phyloP scores from a whole-genome alignment of 2,329 filamentous ascomycete genomes.

The Cladosporium sphaerospermum region DNA sequence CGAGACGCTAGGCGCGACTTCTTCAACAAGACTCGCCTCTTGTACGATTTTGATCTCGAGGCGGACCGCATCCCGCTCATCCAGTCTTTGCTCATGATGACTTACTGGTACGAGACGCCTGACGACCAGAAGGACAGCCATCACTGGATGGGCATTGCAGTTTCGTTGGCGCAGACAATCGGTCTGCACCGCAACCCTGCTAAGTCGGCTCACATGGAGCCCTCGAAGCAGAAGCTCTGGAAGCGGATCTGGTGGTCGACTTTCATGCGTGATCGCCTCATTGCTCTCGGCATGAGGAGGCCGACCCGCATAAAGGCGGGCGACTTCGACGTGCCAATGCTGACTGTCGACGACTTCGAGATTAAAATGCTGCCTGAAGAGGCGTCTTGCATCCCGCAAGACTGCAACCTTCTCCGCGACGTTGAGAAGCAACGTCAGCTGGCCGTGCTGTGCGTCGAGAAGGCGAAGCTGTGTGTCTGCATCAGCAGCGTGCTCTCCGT shows the following conservation, averaged over 20 bases:
- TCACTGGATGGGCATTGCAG: constrained; percentile 97
- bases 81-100: constrained; percentile 84
- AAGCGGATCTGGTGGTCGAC: constrained; percentile 98
- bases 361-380: constrained; percentile 56
- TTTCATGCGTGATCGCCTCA: constrained; percentile 88
- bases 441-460: constrained; percentile 84
- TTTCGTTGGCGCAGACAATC: constrained; percentile 88
- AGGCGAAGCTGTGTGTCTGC: constrained; percentile 81
- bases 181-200: constrained; percentile 82
- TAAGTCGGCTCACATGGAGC: constrained; percentile 64
- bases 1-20: constrained; percentile 82
- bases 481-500: constrained; percentile 84
- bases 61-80: constrained; percentile 81
- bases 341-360: constrained; percentile 79
- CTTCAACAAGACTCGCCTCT: constrained; percentile 77
- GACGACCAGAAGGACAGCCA: constrained; percentile 97
- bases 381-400: constrained; percentile 60
- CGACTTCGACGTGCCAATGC: constrained; percentile 90
- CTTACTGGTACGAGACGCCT: constrained; percentile 95
- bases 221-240: constrained; percentile 72
- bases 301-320: constrained; percentile 89
- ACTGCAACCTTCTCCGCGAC: constrained; percentile 67
- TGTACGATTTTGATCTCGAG: constrained; percentile 96
- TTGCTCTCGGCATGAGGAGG: constrained; percentile 87
- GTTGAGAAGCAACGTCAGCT: constrained; percentile 68